phyloP scores from a whole-genome alignment of 2,329 filamentous ascomycete genomes.

The Arthroderma sp. region DNA sequence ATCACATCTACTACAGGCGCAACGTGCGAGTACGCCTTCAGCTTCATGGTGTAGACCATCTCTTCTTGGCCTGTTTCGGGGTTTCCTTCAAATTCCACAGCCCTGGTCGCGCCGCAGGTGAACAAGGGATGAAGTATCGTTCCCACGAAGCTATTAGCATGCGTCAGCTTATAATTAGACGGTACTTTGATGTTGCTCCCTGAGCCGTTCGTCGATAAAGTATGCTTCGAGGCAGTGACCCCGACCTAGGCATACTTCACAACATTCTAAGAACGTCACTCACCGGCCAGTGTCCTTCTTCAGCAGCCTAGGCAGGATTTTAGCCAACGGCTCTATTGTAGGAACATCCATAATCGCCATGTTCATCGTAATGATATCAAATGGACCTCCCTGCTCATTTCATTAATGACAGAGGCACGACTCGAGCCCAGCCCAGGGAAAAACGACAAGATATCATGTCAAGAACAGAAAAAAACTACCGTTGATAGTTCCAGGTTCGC shows the following conservation, averaged over 20 bases:
- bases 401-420: constrained; percentile 1
- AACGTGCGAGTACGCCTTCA: constrained; percentile 33
- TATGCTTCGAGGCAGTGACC: too few relatives aligned
- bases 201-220: too few relatives aligned
- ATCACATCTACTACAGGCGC: constrained; percentile 28
- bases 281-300: constrained; percentile 28
- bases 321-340: constrained; percentile 30
- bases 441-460: not conserved
- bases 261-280: constrained; percentile 12
- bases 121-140: constrained; percentile 40
- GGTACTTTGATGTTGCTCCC: too few relatives aligned
- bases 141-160: constrained; percentile 29
- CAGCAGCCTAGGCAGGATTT: constrained; percentile 29
- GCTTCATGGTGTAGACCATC: constrained; percentile 24
- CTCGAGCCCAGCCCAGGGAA: not conserved
- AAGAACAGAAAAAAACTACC: not conserved
- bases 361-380: constrained; percentile 36
- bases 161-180: not conserved
- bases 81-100: constrained; percentile 28
- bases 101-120: constrained; percentile 31
- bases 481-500: constrained; percentile 9
- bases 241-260: too few relatives aligned
- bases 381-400: constrained; percentile 17
- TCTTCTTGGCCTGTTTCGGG: constrained; percentile 24
- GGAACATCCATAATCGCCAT: constrained; percentile 40